Evolutionary conservation across 352 stramenopile species (phyloP), one percentile per base, ranked within the genome.

Genomic region (Phytophthora brassicae): DNA sequence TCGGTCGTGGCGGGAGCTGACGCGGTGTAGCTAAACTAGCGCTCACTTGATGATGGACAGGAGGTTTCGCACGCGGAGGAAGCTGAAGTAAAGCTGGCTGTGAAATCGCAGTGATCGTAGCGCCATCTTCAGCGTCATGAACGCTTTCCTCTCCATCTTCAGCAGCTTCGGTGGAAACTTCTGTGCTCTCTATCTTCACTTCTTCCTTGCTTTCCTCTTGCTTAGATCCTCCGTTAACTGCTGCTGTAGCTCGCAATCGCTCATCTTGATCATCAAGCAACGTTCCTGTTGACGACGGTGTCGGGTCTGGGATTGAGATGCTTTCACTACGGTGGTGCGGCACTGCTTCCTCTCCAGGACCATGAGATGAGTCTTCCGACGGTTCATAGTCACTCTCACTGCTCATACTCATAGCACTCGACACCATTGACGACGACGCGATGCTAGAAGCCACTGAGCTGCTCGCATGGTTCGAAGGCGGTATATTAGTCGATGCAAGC

Each of bases 401-500:
- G 36, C 59, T 56, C 56, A 72, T 79, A 44, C 66, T 78, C 47
- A 70, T 54, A 23, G 35, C 66, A 63, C 48, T 60, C 19, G 63
- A 70, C 14, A 65, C 54, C 23, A 77, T 66, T 1, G 56, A 72
- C 1, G 70, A 77, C n/a, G 77, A 70, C 16, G 42, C 57, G n/a
- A 64, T 61, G 13, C 62, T 77, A 12, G 67, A 79, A 19, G 61
- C 58, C 0, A 67, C 68, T 0, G 60, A 72, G 14, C 65, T 72
- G 6, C 65, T 64, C 0, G 67, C 70, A 20, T 74, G 66, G 44
- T 72, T 87, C 8, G 76, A 77, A 14, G 68, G 74, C 33, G 62
- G 64, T 28, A 82, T 74, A 50, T 74, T 89, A 61, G 82, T 92
- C 46, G 76, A 72, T 14, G 64, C 74, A 8, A 98, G 66, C 39